Base-by-base conservation (phyloP, 805 yeast species). In the Ogataea philodendri region DNA sequence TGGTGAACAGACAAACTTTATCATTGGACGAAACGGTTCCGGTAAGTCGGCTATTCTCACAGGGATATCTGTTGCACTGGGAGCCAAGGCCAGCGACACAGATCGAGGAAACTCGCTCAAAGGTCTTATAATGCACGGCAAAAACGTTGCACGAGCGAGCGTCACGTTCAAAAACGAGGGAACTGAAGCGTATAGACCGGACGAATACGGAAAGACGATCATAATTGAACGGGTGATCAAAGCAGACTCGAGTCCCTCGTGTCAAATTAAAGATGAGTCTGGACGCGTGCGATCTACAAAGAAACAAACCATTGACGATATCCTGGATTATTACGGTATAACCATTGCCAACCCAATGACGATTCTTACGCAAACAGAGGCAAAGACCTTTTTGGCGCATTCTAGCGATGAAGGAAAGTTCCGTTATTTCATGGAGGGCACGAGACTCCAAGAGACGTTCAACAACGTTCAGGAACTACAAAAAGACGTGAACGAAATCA, bases 271-370 rank as follows among this genome's bases (percentile, higher is more conserved):
- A 50, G 65, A 77, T 25, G 74, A 63, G 26, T 52, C 46, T 3
- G 81, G 81, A 1, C 70, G 65, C 33, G 67, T 67, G 3, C 60
- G 84, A 0, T 75, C 88, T 2, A 67, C 65, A 10, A 83, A 80
- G 50, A 81, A 78, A 41, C 66, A 69, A 19, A 83, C 79, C 9
- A 60, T 93, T 19, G 86, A 78, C 45, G 73, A 72, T 5, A 80
- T 93, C 3, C 61, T 88, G 30, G 78, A 75, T 45, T 74, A 71
- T 44, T 87, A 81, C 54, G 78, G 82, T 28, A 80, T 90, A 26
- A 80, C 85, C 5, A 81, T 93, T 16, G 89, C 80, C 49, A 93
- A 93, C 49, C 96, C 97, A 5, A 76, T 93, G 74, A 84, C 95
- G 2, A 84, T 93, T 52, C 67, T 93, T 32, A 86, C 95, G 1